Percentiles rank a stretch among this genome's conserved stretches.
These are phyloP conservation scores for Fagus crenata DNA, from an alignment of 306 rosid species.

Conservation along the genomic window DNA sequence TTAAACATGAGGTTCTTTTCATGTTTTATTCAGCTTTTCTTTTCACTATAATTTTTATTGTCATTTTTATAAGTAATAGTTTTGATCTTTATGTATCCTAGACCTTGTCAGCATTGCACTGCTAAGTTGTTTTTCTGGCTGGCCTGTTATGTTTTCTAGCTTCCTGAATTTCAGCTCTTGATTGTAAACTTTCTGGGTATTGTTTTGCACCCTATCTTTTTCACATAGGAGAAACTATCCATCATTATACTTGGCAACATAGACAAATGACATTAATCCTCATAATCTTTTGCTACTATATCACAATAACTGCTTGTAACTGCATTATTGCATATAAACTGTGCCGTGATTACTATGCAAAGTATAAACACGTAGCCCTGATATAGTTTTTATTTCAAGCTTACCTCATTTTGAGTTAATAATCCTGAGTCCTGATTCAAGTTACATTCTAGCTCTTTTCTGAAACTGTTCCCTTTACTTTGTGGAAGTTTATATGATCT, in stretches of 20 bases:
- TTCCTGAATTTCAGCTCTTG: background rate
- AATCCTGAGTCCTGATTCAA: background rate
- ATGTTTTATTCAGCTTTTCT: background rate
- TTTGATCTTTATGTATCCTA: background rate
- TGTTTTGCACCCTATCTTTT: background rate
- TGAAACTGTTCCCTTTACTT: slow-evolving; percentile 1
- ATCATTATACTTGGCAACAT: background rate
- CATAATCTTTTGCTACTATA: background rate
- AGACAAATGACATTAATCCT: background rate
- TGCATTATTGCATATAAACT: background rate
- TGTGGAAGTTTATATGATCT: background rate
- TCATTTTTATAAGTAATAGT: too few species aligned
- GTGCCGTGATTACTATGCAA: background rate
- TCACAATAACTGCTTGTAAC: background rate
- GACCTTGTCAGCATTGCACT: background rate
- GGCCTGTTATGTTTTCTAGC: background rate
- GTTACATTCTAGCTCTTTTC: background rate
- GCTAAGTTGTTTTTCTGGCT: background rate
- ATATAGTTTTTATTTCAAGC: background rate
- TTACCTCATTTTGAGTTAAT: background rate
- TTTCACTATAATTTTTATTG: background rate
- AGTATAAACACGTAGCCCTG: too few species aligned
- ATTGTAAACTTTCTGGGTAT: background rate
- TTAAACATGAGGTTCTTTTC: slow-evolving; percentile 1
- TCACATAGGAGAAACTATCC: background rate